Conservation (phyloP, 164 flowering plant genomes). For the Santalum album region DNA sequence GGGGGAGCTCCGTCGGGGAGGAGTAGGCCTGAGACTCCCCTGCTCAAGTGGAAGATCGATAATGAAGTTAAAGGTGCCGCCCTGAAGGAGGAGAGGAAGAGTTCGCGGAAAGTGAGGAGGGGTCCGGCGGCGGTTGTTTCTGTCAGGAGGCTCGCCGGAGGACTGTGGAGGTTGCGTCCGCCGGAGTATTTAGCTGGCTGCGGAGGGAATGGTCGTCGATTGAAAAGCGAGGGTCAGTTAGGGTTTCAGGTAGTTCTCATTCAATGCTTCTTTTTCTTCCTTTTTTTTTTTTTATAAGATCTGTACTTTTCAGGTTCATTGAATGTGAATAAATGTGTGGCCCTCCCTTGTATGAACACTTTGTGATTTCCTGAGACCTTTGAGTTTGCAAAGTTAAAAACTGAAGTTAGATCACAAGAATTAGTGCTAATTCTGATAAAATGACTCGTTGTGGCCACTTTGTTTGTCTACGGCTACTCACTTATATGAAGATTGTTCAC, state of each 20-base stretch:
- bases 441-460: no score
- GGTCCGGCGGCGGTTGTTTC: slow-evolving; percentile 31
- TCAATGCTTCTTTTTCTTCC: slow-evolving; percentile 2
- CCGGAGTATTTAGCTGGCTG: slow-evolving; percentile 24
- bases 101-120: slow-evolving; percentile 6
- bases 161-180: slow-evolving; percentile 63
- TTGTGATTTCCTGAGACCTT: no score
- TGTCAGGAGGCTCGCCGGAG: slow-evolving; percentile 80
- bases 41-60: slow-evolving; percentile 71
- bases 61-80: slow-evolving; percentile 8
- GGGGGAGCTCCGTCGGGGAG: slow-evolving; percentile 32
- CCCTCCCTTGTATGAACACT: no score
- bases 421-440: no score
- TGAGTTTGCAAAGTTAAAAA: no score
- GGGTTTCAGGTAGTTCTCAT: slow-evolving; percentile 42
- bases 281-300: no score
- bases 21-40: slow-evolving; percentile 81
- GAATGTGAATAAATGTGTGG: no score
- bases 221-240: slow-evolving; percentile 10
- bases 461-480: no score
- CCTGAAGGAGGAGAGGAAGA: slow-evolving; percentile 12
- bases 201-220: slow-evolving; percentile 1
- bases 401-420: no score
- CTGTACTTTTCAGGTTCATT: slow-evolving; percentile 3
- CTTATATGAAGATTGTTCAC: no score